Conservation (phyloP, 306 rosid genomes). For the Acmispon strigosus region DNA sequence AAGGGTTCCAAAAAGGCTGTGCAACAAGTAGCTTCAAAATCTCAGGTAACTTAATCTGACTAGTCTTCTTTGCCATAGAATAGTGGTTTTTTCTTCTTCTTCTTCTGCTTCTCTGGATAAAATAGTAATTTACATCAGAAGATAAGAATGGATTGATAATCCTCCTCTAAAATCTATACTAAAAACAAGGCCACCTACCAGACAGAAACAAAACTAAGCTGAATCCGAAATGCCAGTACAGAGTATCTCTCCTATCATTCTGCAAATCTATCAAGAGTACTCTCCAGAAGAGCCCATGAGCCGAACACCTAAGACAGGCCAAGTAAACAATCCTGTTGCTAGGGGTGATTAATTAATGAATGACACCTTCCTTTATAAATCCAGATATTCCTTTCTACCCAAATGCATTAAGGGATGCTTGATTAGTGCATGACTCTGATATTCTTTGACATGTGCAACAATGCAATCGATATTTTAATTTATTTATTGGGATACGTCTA, state of each 20-base stretch:
- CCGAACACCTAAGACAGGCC: conserved; percentile 13
- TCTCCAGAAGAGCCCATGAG: not conserved
- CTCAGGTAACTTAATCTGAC: conserved; percentile 53
- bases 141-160: not conserved
- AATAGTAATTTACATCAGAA: not conserved
- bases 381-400: not conserved
- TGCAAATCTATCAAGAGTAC: not conserved
- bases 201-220: not conserved
- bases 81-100: not conserved
- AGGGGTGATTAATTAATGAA: not conserved
- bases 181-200: not conserved
- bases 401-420: not conserved
- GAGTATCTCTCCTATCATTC: not conserved
- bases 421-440: not conserved
- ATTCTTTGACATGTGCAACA: not conserved
- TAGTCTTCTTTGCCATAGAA: not conserved
- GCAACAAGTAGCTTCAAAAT: conserved; percentile 62
- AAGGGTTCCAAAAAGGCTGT: conserved; percentile 72
- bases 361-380: not conserved
- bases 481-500: not conserved
- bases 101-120: not conserved
- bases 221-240: not conserved
- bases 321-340: not conserved
- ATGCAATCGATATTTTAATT: not conserved
- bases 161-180: not conserved